Evolutionary conservation across 169 alveolate species (phyloP).

Genomic region (Eimeria tenella): DNA sequence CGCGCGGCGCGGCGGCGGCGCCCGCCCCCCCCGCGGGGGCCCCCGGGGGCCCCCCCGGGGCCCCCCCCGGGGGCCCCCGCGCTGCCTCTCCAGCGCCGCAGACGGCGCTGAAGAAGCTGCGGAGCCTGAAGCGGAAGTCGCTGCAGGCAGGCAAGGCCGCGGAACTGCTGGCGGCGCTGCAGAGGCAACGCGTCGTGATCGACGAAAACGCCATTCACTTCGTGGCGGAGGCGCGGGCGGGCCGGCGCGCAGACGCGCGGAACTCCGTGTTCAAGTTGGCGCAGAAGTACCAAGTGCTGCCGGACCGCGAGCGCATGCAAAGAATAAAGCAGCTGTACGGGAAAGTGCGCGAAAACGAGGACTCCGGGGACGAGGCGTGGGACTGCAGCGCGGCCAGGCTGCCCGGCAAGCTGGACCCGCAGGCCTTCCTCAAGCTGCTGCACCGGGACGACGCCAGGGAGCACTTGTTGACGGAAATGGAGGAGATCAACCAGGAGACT

Average conservation of each 20-base stretch:
- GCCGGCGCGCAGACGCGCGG: constrained; percentile 84
- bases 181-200: constrained; percentile 81
- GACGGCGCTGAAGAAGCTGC: constrained; percentile 40
- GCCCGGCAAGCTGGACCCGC: constrained; percentile 29
- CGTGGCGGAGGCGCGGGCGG: constrained; percentile 81
- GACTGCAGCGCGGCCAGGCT: constrained; percentile 77
- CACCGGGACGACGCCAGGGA: constrained; percentile 54
- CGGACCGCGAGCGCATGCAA: constrained; percentile 80
- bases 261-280: constrained; percentile 84
- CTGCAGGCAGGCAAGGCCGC: constrained; percentile 37
- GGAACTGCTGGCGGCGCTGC: constrained; percentile 64
- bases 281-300: constrained; percentile 81
- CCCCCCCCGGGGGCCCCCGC: no score
- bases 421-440: neutral
- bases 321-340: constrained; percentile 82
- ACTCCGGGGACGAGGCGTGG: constrained; percentile 86
- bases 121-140: constrained; percentile 17
- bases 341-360: constrained; percentile 82
- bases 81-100: no score
- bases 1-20: no score
- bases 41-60: no score
- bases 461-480: constrained; percentile 51
- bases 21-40: no score
- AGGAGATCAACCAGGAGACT: constrained; percentile 69
- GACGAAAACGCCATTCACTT: constrained; percentile 85